phyloP scores from a whole-genome alignment of 139 green algal genomes.

The Eudorina sp. region DNA sequence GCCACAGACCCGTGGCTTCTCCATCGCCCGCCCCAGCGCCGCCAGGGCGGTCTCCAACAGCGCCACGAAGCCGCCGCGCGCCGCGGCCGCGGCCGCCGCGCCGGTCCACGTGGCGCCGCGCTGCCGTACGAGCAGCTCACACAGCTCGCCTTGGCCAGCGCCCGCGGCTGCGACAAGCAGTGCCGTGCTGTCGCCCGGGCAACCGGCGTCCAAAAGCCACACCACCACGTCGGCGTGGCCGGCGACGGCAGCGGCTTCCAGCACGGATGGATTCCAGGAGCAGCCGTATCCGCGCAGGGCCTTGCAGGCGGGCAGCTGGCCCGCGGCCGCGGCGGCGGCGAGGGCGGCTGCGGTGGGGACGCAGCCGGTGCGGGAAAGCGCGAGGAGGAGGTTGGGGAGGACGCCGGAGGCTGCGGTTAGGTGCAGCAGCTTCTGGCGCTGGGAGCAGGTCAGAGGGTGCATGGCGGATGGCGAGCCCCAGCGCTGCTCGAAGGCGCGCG shows the following conservation, averaged over 20 bases:
- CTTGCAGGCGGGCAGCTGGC: neutral
- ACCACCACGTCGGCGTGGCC: neutral
- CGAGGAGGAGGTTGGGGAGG: neutral
- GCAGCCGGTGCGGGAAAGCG: neutral
- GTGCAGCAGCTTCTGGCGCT: neutral
- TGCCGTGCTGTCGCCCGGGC: neutral
- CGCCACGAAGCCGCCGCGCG: neutral
- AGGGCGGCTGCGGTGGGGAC: neutral
- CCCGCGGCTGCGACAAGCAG: neutral
- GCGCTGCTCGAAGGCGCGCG: neutral
- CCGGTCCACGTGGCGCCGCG: neutral
- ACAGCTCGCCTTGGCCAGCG: neutral
- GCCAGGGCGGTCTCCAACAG: neutral
- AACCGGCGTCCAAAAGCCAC: neutral
- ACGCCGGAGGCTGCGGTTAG: neutral
- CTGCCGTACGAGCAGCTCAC: neutral
- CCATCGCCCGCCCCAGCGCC: neutral
- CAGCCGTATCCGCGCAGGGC: neutral
- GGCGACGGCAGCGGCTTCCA: neutral
- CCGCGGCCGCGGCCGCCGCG: neutral
- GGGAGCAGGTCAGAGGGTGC: neutral
- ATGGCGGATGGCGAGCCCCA: neutral
- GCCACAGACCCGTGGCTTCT: neutral
- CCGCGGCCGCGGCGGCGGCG: neutral
- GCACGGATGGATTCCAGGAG: neutral